phyloP scores from a whole-genome alignment of 495 filamentous ascomycete species.

The Neurospora sp. region DNA sequence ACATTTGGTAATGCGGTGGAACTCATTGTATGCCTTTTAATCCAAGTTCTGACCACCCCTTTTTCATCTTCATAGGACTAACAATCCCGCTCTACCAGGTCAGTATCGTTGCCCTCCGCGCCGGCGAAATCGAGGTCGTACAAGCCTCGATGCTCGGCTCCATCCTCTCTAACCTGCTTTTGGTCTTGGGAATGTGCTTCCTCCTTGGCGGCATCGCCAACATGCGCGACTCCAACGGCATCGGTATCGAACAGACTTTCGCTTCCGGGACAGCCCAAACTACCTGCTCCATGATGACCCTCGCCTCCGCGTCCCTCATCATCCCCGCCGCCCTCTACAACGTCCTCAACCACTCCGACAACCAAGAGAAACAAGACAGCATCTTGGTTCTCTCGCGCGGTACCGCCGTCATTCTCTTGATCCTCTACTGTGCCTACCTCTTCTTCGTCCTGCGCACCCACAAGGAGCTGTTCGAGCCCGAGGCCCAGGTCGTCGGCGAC shows the following conservation, averaged over 20 bases:
- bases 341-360: slow-evolving; percentile 28
- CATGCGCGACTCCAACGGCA: slow-evolving; percentile 31
- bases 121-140: slow-evolving; percentile 86
- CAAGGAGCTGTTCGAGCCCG: slow-evolving; percentile 66
- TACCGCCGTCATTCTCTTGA: slow-evolving; percentile 78
- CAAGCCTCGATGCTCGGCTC: slow-evolving; percentile 97
- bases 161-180: slow-evolving; percentile 89
- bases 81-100: slow-evolving; percentile 45
- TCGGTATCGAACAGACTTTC: slow-evolving; percentile 59
- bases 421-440: slow-evolving; percentile 85
- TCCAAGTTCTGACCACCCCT: slow-evolving; percentile 8
- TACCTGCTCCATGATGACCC: slow-evolving; percentile 91
- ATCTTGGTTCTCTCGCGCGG: slow-evolving; percentile 82
- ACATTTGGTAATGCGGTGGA: slow-evolving; percentile 99
- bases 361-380: slow-evolving; percentile 42
- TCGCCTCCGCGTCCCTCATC: slow-evolving; percentile 83
- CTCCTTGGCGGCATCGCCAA: slow-evolving; percentile 69
- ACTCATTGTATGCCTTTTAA: slow-evolving; percentile 61
- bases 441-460: slow-evolving; percentile 85
- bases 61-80: slow-evolving; percentile 10
- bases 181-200: slow-evolving; percentile 97
- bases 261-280: slow-evolving; percentile 84
- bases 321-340: slow-evolving; percentile 68
- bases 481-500: slow-evolving; percentile 29
- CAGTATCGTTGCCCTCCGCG: slow-evolving; percentile 80